Evolutionary conservation across 257 asterid genomes (phyloP).

Genomic region (Rauvolfia tetraphylla): DNA sequence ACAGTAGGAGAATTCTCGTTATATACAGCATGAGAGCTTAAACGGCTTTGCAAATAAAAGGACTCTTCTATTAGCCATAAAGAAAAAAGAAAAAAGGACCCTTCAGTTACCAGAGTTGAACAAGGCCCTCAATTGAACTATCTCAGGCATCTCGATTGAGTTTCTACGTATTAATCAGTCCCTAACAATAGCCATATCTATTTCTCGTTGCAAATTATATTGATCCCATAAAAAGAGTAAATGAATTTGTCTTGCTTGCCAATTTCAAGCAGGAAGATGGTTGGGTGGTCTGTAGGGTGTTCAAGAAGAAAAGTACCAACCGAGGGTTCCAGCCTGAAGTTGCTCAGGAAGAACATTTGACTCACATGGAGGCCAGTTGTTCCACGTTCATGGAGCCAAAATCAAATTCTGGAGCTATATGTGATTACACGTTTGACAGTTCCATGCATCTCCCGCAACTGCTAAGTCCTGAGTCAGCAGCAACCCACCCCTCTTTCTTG

Average conservation of each 20-base stretch:
- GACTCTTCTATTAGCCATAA: too few species aligned
- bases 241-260: neutral
- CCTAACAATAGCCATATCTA: too few species aligned
- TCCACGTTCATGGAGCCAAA: slow-evolving; percentile 21
- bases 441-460: slow-evolving; percentile 57
- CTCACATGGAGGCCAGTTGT: slow-evolving; percentile 16
- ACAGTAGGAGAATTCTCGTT: too few species aligned
- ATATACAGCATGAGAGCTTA: too few species aligned
- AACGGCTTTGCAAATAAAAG: too few species aligned
- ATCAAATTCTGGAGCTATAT: slow-evolving; percentile 26
- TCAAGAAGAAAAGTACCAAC: slow-evolving; percentile 59
- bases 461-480: slow-evolving; percentile 44
- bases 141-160: too few species aligned
- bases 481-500: slow-evolving; percentile 28
- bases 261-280: slow-evolving; percentile 60
- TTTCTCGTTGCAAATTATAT: too few species aligned
- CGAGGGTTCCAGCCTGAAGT: slow-evolving; percentile 49
- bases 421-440: slow-evolving; percentile 21
- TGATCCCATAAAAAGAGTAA: neutral
- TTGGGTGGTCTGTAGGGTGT: slow-evolving; percentile 86
- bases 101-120: too few species aligned
- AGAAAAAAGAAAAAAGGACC: too few species aligned
- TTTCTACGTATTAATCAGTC: too few species aligned
- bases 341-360: slow-evolving; percentile 32
- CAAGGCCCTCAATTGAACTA: too few species aligned